Evolutionary conservation across 306 rosid species (phyloP).

Genomic region (Dryas alaskensis): DNA sequence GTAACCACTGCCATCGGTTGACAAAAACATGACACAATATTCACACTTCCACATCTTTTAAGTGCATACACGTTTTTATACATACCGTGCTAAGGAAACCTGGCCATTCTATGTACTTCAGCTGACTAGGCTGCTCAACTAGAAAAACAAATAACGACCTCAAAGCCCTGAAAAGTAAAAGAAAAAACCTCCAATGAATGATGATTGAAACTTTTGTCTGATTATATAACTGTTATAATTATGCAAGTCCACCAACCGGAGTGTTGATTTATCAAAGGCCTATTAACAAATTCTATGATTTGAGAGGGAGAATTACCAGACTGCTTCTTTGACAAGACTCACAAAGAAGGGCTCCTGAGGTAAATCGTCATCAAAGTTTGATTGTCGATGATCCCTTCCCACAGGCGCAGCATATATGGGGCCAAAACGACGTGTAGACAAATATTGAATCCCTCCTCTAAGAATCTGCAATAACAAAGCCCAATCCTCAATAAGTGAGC

Average conservation of each 20-base stretch:
- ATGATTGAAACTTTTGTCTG: not conserved
- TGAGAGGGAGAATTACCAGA: slow-evolving; percentile 43
- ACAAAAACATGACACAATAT: not conserved
- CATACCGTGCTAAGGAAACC: slow-evolving; percentile 72
- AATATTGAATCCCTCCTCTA: slow-evolving; percentile 15
- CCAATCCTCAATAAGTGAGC: slow-evolving; percentile 17
- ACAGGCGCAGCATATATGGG: slow-evolving; percentile 31
- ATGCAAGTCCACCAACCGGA: not conserved
- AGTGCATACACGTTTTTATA: not conserved
- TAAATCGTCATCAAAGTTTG: slow-evolving; percentile 40
- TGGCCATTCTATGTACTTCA: slow-evolving; percentile 89
- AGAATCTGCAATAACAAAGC: slow-evolving; percentile 37
- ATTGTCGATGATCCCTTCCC: slow-evolving; percentile 39
- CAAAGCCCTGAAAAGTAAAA: slow-evolving; percentile 43
- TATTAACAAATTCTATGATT: not conserved
- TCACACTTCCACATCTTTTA: not conserved
- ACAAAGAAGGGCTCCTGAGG: slow-evolving; percentile 60
- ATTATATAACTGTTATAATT: not conserved
- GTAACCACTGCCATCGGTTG: not conserved
- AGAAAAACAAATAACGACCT: slow-evolving; percentile 56
- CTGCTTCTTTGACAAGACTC: slow-evolving; percentile 44
- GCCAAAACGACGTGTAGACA: slow-evolving; percentile 26
- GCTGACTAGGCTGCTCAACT: slow-evolving; percentile 87
- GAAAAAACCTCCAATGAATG: not conserved
- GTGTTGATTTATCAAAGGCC: not conserved